Conservation (phyloP, 73 alveolate species). For the Paramecium octaurelia region DNA sequence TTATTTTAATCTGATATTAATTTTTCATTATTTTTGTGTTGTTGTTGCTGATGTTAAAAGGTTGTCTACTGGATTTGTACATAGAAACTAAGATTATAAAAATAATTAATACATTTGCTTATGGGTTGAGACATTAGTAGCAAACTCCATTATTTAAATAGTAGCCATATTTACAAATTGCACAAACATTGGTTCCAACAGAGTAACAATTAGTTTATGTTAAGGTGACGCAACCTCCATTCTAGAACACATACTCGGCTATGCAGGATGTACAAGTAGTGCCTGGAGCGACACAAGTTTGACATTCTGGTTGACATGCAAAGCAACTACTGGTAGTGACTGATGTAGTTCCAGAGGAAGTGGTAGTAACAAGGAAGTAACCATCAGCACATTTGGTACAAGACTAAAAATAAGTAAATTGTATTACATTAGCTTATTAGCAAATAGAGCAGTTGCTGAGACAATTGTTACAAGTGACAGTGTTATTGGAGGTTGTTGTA, state of each 20-base stretch:
- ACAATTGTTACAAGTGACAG: neutral
- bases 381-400: conserved; percentile 7
- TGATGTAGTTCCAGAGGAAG: neutral
- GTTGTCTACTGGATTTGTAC: neutral
- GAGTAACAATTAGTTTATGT: neutral
- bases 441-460: neutral
- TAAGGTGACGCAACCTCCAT: conserved; percentile 44
- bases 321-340: neutral
- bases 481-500: neutral
- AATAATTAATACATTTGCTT: neutral
- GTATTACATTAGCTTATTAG: neutral
- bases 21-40: neutral
- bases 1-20: neutral
- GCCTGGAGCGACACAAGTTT: conserved; percentile 17
- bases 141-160: neutral
- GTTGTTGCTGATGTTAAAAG: neutral
- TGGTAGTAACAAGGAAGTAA: neutral
- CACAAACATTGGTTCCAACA: neutral
- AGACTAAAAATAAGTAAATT: neutral
- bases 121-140: neutral
- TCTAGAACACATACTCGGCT: neutral
- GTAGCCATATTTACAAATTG: conserved; percentile 1
- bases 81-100: neutral
- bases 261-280: neutral
- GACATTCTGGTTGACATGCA: conserved; percentile 20